Evolutionary conservation across 108 stramenopile species (phyloP), one percentile per base, ranked within the genome.

Genomic region (Pseudonitzschia multistriata): DNA sequence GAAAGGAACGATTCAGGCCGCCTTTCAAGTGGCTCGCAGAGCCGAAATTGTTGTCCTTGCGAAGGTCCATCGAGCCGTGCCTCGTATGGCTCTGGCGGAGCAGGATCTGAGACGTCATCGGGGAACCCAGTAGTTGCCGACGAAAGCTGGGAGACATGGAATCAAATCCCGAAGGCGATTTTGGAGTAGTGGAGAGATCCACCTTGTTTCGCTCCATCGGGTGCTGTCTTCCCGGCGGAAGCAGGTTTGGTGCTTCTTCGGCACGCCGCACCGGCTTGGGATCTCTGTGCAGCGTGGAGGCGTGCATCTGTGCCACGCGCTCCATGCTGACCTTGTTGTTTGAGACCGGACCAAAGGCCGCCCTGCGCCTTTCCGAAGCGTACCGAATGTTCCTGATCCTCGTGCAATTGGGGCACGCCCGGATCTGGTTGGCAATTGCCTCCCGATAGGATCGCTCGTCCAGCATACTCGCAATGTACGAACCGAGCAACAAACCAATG

Each of bases 401-500:
- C 13, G 77, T 68, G 70, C 93, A 92, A 62, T 88, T 90, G 22
- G 87, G 85, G 69, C 93, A 95, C 49, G 88, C 82, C 33, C 84
- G 71, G 49, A 81, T 79, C 25, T 79, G 77, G 17, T 85, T 83
- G 17, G 82, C 80, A 28, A 67, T 68, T 14, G 85, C 87, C 50
- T 87, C 84, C 42, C 83, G 81, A 42, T 73, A 72, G 5, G 86
- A 76, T 17, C 73, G 82, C 45, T 91, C 86, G 67, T 95, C 93
- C 34, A 95, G 39, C 76, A 85, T 85, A 40, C 85, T 77, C 19
- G 89, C 93, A 57, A 91, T 80, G 66, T 91, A 86, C 35, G 88
- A 82, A 75, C 93, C 93, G 47, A 95, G 80, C 85, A 95, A 90
- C 69, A 95, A 84, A 27, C 93, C 93, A 52, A 95, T 92, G 55